Percentiles rank a stretch among this genome's conserved stretches.
Evolutionary conservation across 2,329 filamentous ascomycete genomes (phyloP).

Genomic region (Tolypocladium inflatum): DNA sequence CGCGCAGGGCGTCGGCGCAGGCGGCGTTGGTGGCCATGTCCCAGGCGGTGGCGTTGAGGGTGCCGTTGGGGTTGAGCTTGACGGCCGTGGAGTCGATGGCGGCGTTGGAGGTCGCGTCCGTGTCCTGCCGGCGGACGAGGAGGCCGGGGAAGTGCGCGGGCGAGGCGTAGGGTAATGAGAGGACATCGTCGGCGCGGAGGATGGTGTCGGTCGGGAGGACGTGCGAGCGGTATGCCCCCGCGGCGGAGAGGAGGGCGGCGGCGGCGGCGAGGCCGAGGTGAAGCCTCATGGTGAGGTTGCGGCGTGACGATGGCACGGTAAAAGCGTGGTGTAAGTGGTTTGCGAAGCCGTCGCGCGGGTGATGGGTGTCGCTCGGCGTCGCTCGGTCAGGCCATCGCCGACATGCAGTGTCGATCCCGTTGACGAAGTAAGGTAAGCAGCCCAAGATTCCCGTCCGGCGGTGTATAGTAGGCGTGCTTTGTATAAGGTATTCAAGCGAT

Average conservation of each 20-base stretch:
- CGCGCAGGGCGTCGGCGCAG: conserved; percentile 47
- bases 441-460: not conserved
- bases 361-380: not conserved
- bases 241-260: not conserved
- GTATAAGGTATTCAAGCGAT: not conserved
- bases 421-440: not conserved
- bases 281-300: not conserved
- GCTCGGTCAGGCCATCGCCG: not conserved
- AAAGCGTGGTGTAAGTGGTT: not conserved
- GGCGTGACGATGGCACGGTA: not conserved
- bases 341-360: not conserved
- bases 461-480: not conserved
- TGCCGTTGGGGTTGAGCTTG: conserved; percentile 29
- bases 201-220: conserved; percentile 10
- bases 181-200: conserved; percentile 18
- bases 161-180: conserved; percentile 17
- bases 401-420: not conserved
- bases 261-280: conserved; percentile 1
- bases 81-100: conserved; percentile 12
- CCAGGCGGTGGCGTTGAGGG: conserved; percentile 48
- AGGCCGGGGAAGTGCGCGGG: conserved; percentile 2
- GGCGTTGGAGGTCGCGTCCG: not conserved
- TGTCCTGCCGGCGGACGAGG: conserved; percentile 3
- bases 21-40: conserved; percentile 43
- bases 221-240: conserved; percentile 1